Percentiles rank a stretch among this genome's conserved stretches.
Evolutionary conservation across 345 rosid species (phyloP).

Genomic region (Eucalyptus caleyi): DNA sequence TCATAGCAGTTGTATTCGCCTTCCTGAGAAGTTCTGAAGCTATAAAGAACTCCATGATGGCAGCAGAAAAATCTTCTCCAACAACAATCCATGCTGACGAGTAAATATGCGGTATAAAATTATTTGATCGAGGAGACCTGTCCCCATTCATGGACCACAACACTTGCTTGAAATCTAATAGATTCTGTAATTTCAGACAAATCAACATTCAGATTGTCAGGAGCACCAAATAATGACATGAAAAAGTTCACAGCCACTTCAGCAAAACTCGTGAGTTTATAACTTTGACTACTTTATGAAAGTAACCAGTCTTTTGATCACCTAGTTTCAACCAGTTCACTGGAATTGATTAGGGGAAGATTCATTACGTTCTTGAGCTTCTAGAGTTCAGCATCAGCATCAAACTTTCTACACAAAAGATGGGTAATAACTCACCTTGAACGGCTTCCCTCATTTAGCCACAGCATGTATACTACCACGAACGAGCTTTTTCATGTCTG

Average conservation of each 20-base stretch:
- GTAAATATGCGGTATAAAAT: not conserved
- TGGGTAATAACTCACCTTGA: not conserved
- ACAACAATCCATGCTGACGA: not conserved
- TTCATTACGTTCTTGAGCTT: not conserved
- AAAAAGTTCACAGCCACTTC: not conserved
- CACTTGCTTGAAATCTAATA: not conserved
- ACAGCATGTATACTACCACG: not conserved
- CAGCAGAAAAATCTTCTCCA: not conserved
- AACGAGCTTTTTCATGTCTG: not conserved
- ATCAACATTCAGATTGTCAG: not conserved
- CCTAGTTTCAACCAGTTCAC: not conserved
- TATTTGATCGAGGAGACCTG: not conserved
- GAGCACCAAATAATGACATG: not conserved
- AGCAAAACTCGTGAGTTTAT: not conserved
- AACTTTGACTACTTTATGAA: not conserved
- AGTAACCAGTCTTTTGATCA: not conserved
- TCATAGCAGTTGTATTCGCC: not conserved
- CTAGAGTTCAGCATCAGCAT: not conserved
- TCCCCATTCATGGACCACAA: not conserved
- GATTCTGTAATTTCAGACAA: not conserved
- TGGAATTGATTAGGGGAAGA: not conserved
- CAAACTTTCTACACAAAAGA: not conserved
- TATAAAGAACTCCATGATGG: not conserved
- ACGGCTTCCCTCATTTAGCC: not conserved
- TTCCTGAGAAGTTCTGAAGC: not conserved